Evolutionary conservation across 225 moss, liverwort and hornwort species (phyloP).

Genomic region (Polytrichum commune): DNA sequence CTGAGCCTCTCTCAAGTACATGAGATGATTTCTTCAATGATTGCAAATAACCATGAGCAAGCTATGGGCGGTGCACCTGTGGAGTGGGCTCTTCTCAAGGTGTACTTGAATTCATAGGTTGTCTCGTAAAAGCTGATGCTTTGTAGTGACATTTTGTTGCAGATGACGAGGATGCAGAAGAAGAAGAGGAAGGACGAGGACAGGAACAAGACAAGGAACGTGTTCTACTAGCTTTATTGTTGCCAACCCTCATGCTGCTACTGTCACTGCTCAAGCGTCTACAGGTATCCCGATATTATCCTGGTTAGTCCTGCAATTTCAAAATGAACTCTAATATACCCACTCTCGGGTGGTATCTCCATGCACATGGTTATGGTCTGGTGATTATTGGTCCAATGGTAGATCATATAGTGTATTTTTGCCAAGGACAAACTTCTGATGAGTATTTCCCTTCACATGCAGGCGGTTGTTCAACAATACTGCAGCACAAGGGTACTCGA

Average conservation of each 20-base stretch:
- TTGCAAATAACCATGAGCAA: no score
- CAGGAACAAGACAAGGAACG: conserved; percentile 79
- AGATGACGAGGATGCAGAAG: conserved; percentile 82
- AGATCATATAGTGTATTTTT: no score
- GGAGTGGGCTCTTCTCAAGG: background rate
- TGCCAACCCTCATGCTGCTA: conserved; percentile 69
- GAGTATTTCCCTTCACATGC: background rate
- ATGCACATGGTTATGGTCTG: no score
- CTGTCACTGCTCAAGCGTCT: conserved; percentile 76
- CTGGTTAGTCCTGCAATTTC: background rate
- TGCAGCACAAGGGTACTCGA: conserved; percentile 77
- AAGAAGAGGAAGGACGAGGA: conserved; percentile 75
- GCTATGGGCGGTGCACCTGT: no score
- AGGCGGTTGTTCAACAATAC: conserved; percentile 64
- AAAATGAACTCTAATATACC: no score
- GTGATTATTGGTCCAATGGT: no score
- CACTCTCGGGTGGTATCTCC: no score
- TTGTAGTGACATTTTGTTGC: background rate
- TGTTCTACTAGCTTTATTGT: conserved; percentile 55
- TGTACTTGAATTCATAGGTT: background rate
- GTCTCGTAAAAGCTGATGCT: no score
- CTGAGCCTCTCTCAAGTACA: background rate
- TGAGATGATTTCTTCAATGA: no score
- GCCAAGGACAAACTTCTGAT: no score
- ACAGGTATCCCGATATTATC: conserved; percentile 42